Evolutionary conservation across 2,329 filamentous ascomycete genomes (phyloP).

Genomic region (Amauroascus verrucosus): DNA sequence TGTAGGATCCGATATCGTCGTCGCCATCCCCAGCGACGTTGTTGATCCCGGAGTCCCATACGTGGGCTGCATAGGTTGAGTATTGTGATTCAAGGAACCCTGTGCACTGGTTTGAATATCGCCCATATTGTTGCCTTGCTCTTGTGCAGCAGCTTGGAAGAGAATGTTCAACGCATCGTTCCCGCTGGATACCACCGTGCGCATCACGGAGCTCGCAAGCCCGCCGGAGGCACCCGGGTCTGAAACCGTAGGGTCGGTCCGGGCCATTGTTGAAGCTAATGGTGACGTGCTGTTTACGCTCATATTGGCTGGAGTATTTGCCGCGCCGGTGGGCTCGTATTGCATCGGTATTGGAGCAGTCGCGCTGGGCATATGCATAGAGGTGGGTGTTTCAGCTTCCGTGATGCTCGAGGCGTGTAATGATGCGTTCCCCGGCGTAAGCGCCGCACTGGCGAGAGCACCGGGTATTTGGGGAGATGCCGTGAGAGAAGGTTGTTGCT

Average conservation of each 20-base stretch:
- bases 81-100: slow-evolving; percentile 6
- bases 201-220: slow-evolving; percentile 36
- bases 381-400: slow-evolving; percentile 9
- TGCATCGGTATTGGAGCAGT: slow-evolving; percentile 7
- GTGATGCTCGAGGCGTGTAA: slow-evolving; percentile 4
- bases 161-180: slow-evolving; percentile 46
- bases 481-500: slow-evolving; percentile 8
- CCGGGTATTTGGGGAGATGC: slow-evolving; percentile 15
- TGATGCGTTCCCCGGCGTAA: slow-evolving; percentile 7
- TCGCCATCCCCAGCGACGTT: slow-evolving; percentile 14
- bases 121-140: slow-evolving; percentile 21
- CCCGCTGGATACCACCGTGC: slow-evolving; percentile 44
- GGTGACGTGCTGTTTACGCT: slow-evolving; percentile 11
- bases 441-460: background rate
- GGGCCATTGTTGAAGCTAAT: slow-evolving; percentile 8
- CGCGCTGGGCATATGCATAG: slow-evolving; percentile 1
- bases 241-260: background rate
- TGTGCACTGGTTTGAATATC: slow-evolving; percentile 1
- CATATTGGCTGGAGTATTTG: slow-evolving; percentile 12
- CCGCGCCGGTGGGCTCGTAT: slow-evolving; percentile 11
- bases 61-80: slow-evolving; percentile 27
- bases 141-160: slow-evolving; percentile 41
- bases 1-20: slow-evolving; percentile 22
- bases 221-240: slow-evolving; percentile 21
- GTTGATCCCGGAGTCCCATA: slow-evolving; percentile 28